These are phyloP conservation scores for Penicillium sp. DNA, from an alignment of 2,329 filamentous ascomycete genomes.

Conservation along the genomic window DNA sequence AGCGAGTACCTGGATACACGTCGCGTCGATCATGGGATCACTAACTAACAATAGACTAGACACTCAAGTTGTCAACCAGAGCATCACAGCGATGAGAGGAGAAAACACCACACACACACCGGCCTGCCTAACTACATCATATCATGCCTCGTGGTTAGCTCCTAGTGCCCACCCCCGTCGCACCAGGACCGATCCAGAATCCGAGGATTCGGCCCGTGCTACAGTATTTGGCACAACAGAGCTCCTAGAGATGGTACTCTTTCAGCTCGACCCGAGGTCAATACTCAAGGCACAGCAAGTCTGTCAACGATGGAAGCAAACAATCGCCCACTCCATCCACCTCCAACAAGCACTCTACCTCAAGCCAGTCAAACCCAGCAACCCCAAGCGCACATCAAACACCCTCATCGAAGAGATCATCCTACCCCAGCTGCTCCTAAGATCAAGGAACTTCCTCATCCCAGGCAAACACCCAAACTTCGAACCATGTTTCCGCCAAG, in stretches of 20 bases:
- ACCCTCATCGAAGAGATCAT: slow-evolving; percentile 1
- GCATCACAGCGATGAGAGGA: not conserved
- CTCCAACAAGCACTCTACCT: slow-evolving; percentile 1
- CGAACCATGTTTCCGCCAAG: slow-evolving; percentile 1
- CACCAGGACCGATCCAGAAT: not conserved
- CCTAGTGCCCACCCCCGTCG: not conserved
- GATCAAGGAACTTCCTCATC: slow-evolving; percentile 1
- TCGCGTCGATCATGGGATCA: not conserved
- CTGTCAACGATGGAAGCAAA: slow-evolving; percentile 1
- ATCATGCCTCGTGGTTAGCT: not conserved
- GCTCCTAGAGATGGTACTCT: not conserved
- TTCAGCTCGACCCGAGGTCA: not conserved
- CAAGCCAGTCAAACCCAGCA: not conserved
- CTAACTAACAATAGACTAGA: not conserved
- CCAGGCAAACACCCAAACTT: slow-evolving; percentile 1
- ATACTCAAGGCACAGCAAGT: not conserved
- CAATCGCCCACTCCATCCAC: not conserved
- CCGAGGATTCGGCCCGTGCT: not conserved
- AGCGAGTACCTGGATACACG: not conserved
- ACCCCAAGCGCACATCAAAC: not conserved
- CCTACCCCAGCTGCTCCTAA: not conserved
- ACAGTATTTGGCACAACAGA: not conserved
- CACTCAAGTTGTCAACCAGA: not conserved
- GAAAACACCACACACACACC: not conserved
- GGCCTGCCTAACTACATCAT: not conserved